These are phyloP conservation scores for Picea sitchensis DNA, from an alignment of 75 land plant genomes.

Conservation along the genomic window DNA sequence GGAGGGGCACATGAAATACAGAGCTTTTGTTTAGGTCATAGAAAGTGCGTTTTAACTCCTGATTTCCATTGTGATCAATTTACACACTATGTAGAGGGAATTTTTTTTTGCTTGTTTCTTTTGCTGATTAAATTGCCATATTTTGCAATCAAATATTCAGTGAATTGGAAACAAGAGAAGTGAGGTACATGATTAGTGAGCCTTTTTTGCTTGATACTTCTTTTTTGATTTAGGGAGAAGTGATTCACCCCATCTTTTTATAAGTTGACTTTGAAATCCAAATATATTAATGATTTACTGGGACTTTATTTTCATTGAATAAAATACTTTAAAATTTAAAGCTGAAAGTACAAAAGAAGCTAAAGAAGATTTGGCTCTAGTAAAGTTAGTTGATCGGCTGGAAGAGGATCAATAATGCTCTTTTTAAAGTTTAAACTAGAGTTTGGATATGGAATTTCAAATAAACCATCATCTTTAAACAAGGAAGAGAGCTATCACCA, in stretches of 20 bases:
- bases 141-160: neutral
- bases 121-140: neutral
- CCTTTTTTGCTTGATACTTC: neutral
- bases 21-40: constrained; percentile 71
- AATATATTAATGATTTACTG: neutral
- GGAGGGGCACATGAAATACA: constrained; percentile 76
- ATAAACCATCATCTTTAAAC: no score
- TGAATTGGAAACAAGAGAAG: neutral
- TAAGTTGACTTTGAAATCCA: neutral
- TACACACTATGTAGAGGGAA: neutral
- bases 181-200: neutral
- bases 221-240: neutral
- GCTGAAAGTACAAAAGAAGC: no score
- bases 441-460: no score
- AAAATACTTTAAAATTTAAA: no score
- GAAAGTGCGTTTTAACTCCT: constrained; percentile 43
- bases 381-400: neutral
- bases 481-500: no score
- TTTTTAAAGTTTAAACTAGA: neutral
- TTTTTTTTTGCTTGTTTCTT: neutral
- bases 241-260: neutral
- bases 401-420: neutral
- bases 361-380: neutral
- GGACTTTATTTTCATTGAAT: neutral
- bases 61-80: neutral